Conservation (phyloP, 208 protist species). For the Trypanosoma melophagium region DNA sequence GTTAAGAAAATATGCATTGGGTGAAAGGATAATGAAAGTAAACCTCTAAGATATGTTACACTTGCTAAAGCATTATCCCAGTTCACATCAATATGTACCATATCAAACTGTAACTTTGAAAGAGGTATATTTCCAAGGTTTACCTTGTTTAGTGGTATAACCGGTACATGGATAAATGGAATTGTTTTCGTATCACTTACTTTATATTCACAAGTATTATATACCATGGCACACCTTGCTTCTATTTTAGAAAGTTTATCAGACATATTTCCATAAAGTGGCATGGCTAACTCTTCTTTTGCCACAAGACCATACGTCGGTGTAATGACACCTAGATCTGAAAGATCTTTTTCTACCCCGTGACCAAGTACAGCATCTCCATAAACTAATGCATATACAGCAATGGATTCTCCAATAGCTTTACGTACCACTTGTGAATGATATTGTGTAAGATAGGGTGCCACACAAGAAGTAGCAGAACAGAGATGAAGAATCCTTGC, state of each 20-base stretch:
- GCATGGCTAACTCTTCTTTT: constrained; percentile 1
- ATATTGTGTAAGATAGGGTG: constrained; percentile 20
- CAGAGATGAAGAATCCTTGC: constrained; percentile 23
- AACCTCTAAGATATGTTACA: constrained; percentile 25
- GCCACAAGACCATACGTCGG: not conserved
- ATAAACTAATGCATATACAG: constrained; percentile 17
- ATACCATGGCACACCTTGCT: not conserved
- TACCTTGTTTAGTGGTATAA: constrained; percentile 15
- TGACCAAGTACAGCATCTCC: constrained; percentile 14
- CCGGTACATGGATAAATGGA: not conserved
- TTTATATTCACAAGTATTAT: constrained; percentile 26
- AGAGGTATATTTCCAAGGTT: constrained; percentile 10
- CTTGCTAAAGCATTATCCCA: constrained; percentile 29
- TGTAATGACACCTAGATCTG: constrained; percentile 7
- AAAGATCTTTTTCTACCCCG: constrained; percentile 17
- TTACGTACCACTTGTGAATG: not conserved
- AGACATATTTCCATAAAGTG: constrained; percentile 18
- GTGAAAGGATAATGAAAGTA: not conserved
- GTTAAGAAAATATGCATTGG: constrained; percentile 34
- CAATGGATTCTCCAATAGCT: not conserved
- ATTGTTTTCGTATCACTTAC: not conserved
- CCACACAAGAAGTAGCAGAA: constrained; percentile 24
- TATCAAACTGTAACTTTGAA: constrained; percentile 22
- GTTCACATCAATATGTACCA: constrained; percentile 44
- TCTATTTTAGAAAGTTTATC: not conserved